Evolutionary conservation across 2,329 filamentous ascomycete genomes (phyloP), one percentile per base, ranked within the genome.

Genomic region (Phialemoniopsis sp.): DNA sequence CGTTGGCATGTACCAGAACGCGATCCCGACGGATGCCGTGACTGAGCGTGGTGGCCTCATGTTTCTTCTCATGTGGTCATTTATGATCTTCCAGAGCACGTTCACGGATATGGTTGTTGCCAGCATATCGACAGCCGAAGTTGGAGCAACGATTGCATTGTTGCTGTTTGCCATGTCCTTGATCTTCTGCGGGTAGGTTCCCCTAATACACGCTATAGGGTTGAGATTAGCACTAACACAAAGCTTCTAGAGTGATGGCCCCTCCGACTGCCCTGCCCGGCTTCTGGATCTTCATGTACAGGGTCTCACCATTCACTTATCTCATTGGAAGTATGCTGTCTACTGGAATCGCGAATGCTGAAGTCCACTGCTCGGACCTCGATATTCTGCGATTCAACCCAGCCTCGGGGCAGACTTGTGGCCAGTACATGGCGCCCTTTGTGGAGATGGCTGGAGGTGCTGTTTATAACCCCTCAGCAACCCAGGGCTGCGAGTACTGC

Each of bases 261-360:
- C 62, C 68, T 3, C 82, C 82, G 1, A 55, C 59, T 1, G 62
- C 67, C 2, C 71, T 89, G n/a, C 84, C 86, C 0, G 67, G 76
- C 3, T 88, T 89, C 67, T 89, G 86, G 86, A 77, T 80, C 48
- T 87, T 85, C 67, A 82, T 87, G 77, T 87, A 88, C 56, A 75
- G 82, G 29, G 64, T 85, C 37, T 85, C 79, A 1, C 85, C 87
- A 0, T 81, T 90, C 55, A 87, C 83, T 0, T 90, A 90, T 56
- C 65, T 88, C 4, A 73, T 87, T 31, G 71, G 75, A 34, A 81
- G 78, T 1, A 72, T 90, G 54, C 59, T 87, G 6, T 71, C 77
- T 0, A 75, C 75, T 3, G 80, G 75, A 1, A 62, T 90, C 29
- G 80, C 80, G 9, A 76, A 80, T 46, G 73, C 74, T 0, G 34